phyloP scores from a whole-genome alignment of 2,329 filamentous ascomycete species.

The Arachnopeziza araneosa region DNA sequence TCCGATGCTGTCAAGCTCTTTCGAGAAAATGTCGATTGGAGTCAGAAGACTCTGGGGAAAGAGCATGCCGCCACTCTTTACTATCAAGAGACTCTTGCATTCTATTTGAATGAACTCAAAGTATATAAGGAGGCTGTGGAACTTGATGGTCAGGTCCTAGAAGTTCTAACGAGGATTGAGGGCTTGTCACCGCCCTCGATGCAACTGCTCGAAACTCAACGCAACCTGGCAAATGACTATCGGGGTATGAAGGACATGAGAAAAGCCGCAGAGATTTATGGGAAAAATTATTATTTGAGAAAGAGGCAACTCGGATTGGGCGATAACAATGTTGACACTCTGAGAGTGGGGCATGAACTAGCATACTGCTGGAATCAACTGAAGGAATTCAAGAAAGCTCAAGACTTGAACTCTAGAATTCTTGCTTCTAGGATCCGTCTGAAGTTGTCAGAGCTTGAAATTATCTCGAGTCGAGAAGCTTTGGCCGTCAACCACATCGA shows the following conservation, averaged over 20 bases:
- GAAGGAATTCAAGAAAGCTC: not conserved
- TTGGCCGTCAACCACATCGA: not conserved
- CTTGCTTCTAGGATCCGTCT: constrained; percentile 2
- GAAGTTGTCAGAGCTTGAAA: not conserved
- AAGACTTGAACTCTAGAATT: constrained; percentile 1
- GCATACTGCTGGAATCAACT: constrained; percentile 4
- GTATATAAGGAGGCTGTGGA: constrained; percentile 4
- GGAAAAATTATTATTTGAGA: constrained; percentile 2
- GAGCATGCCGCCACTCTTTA: constrained; percentile 7
- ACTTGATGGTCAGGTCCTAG: constrained; percentile 1
- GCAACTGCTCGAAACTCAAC: constrained; percentile 1
- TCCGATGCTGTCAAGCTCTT: not conserved
- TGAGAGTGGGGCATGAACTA: constrained; percentile 3
- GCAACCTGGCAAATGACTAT: constrained; percentile 5
- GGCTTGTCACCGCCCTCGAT: constrained; percentile 3
- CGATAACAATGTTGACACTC: not conserved
- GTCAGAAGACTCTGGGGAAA: constrained; percentile 4
- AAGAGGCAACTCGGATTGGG: not conserved
- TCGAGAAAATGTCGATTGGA: constrained; percentile 10
- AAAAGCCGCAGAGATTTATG: not conserved
- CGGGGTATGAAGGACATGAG: not conserved
- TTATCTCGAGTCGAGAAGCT: constrained; percentile 1
- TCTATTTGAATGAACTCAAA: not conserved
- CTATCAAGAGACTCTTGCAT: constrained; percentile 6
- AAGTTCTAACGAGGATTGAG: not conserved